A percentile compares a stretch with the other conserved stretches of the same genome.
Conservation (phyloP, 768 basidiomycete genomes). For the Pleurotus djamor region DNA sequence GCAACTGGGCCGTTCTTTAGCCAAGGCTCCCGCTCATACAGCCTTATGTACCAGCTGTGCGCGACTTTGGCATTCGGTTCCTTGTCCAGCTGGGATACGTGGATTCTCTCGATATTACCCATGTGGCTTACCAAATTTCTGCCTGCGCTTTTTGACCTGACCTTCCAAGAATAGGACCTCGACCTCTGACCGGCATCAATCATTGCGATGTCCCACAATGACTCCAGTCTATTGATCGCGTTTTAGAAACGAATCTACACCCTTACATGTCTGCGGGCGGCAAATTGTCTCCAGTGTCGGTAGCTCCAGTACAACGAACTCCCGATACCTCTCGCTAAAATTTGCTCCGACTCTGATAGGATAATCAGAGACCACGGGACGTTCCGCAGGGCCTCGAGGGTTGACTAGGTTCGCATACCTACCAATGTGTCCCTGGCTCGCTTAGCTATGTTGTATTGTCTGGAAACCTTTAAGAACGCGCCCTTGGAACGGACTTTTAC, state of each 20-base stretch:
- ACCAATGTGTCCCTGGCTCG: neutral
- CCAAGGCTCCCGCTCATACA: neutral
- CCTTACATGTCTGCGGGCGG: neutral
- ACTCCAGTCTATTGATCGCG: constrained; percentile 5
- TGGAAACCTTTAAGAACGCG: neutral
- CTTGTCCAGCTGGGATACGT: neutral
- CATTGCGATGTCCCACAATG: constrained; percentile 5
- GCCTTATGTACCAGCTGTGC: neutral
- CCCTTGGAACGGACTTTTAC: neutral
- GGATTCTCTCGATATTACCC: too few relatives aligned
- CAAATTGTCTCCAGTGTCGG: constrained; percentile 1
- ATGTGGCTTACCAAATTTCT: neutral
- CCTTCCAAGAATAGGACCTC: neutral
- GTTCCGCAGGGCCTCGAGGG: constrained; percentile 1
- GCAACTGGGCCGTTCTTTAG: neutral
- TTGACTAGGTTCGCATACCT: constrained; percentile 3
- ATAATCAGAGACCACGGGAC: constrained; percentile 3
- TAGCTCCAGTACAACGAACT: neutral
- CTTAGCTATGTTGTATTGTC: neutral
- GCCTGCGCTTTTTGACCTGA: neutral
- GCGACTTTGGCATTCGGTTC: neutral
- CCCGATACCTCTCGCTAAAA: constrained; percentile 2
- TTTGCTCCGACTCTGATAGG: constrained; percentile 3
- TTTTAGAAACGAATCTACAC: neutral
- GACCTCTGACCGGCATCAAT: neutral